Conservation (phyloP, 139 green algal species). For the Dunaliella sp. region DNA sequence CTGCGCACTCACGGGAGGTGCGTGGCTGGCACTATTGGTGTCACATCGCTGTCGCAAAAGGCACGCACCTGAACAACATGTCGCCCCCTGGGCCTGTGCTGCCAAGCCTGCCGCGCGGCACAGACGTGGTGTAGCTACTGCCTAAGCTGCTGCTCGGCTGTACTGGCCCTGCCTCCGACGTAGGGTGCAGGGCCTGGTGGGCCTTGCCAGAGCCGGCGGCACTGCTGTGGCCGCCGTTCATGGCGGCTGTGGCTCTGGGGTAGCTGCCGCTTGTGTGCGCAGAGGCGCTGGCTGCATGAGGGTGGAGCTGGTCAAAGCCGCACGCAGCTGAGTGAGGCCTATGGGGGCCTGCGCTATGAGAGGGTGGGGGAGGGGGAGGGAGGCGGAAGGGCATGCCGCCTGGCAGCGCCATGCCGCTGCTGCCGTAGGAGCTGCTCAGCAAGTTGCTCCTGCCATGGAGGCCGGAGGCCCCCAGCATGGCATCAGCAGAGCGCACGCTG, state of each 20-base stretch:
- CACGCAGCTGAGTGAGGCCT: not conserved
- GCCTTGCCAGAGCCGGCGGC: too few relatives aligned
- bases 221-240: too few relatives aligned
- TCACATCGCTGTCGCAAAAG: too few relatives aligned
- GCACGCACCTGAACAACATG: not conserved
- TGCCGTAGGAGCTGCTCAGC: not conserved
- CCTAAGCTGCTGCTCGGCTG: slow-evolving; percentile 4
- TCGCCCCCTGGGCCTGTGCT: not conserved
- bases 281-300: too few relatives aligned
- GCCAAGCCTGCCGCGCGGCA: not conserved
- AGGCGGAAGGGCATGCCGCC: not conserved
- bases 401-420: not conserved
- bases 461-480: slow-evolving; percentile 1
- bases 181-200: too few relatives aligned
- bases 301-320: too few relatives aligned
- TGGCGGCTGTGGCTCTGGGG: not conserved
- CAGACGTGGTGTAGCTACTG: not conserved
- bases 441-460: not conserved
- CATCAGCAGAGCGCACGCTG: not conserved
- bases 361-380: not conserved
- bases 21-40: too few relatives aligned
- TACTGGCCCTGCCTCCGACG: not conserved
- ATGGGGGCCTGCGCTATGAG: not conserved
- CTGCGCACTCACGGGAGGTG: too few relatives aligned
- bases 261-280: not conserved